phyloP scores from a whole-genome alignment of 2,329 filamentous ascomycete species.

The Apiospora malaysiana region DNA sequence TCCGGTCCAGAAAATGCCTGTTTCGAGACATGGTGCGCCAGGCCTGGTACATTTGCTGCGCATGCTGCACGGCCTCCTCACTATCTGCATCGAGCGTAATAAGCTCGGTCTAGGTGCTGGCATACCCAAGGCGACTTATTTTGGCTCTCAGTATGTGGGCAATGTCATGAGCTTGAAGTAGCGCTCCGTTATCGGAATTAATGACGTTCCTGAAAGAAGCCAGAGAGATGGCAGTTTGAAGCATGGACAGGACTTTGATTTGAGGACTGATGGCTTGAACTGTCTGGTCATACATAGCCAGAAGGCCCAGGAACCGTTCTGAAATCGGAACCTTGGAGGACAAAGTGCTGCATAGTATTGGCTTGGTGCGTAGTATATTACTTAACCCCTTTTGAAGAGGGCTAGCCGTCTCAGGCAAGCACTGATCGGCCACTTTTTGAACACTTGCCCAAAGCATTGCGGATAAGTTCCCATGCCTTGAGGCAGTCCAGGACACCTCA shows the following conservation, averaged over 20 bases:
- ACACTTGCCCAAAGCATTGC: background rate
- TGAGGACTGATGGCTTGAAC: background rate
- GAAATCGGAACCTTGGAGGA: background rate
- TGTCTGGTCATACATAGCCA: background rate
- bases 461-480: background rate
- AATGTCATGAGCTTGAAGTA: background rate
- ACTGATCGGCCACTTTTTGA: background rate
- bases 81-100: background rate
- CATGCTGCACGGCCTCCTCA: background rate
- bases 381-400: background rate
- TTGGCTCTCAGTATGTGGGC: background rate
- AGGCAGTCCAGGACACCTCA: background rate
- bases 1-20: background rate
- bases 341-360: background rate
- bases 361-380: background rate
- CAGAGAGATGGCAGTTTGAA: constrained; percentile 2
- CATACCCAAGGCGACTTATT: background rate
- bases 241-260: background rate
- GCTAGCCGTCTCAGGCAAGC: background rate
- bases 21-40: constrained; percentile 9
- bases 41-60: background rate
- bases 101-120: background rate
- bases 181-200: background rate
- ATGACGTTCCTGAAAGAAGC: background rate
- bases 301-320: background rate